Conservation (phyloP, 148 eudicot species). For the Beta vulgaris region DNA sequence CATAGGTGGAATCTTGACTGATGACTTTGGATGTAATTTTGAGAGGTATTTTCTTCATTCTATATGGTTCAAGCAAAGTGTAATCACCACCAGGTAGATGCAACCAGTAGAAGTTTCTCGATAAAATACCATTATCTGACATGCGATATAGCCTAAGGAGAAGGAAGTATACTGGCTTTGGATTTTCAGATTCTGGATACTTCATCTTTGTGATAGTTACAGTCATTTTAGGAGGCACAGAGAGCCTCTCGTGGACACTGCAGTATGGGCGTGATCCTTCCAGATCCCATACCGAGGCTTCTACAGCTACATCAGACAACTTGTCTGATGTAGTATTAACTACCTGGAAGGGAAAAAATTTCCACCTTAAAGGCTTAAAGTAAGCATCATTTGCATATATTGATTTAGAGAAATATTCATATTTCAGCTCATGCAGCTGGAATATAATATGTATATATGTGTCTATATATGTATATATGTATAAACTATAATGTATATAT, state of each 20-base stretch:
- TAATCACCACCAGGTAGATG: slow-evolving; percentile 76
- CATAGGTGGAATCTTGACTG: slow-evolving; percentile 56
- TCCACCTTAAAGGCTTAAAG: not conserved
- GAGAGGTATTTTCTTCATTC: slow-evolving; percentile 62
- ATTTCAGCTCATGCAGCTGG: not conserved
- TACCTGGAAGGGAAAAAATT: slow-evolving; percentile 41
- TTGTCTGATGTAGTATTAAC: slow-evolving; percentile 75
- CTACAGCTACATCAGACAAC: slow-evolving; percentile 73
- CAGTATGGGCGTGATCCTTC: slow-evolving; percentile 73
- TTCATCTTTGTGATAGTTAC: slow-evolving; percentile 64
- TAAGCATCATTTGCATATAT: not conserved
- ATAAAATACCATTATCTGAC: slow-evolving; percentile 64
- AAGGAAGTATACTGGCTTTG: slow-evolving; percentile 82
- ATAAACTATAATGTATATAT: no score
- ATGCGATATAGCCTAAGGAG: slow-evolving; percentile 77
- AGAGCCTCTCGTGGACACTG: slow-evolving; percentile 55
- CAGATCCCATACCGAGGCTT: slow-evolving; percentile 82
- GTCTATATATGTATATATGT: no score
- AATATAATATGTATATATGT: not conserved
- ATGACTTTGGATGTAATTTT: slow-evolving; percentile 55
- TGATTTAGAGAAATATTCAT: not conserved
- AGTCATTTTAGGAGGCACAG: slow-evolving; percentile 73
- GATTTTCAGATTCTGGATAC: slow-evolving; percentile 70
- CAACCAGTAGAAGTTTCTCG: slow-evolving; percentile 94
- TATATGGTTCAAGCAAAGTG: slow-evolving; percentile 74